Conservation (phyloP, 202 grass and related monocot species). For the Saccharum hybrid region DNA sequence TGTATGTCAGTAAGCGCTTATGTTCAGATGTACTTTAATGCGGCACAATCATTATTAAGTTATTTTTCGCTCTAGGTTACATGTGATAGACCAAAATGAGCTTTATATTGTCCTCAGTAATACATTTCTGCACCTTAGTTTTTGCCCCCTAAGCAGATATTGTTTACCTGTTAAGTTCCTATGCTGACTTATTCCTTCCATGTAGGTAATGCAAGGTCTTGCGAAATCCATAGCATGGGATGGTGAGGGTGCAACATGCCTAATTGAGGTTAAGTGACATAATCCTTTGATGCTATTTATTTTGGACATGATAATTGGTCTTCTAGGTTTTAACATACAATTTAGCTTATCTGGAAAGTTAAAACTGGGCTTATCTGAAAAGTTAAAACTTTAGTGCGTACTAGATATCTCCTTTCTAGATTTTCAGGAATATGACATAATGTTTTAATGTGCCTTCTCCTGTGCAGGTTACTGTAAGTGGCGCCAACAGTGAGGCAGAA, state of each 20-base stretch:
- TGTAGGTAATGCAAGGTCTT: constrained; percentile 98
- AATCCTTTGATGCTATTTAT: constrained; percentile 3
- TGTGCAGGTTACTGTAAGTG: constrained; percentile 74
- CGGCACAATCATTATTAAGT: not conserved
- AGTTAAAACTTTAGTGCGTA: not conserved
- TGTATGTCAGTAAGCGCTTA: not conserved
- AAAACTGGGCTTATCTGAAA: not conserved
- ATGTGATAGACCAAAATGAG: not conserved
- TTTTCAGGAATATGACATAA: constrained; percentile 18
- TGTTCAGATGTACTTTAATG: constrained; percentile 28
- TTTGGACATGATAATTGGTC: constrained; percentile 9
- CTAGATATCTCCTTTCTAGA: constrained; percentile 2
- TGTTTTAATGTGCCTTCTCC: constrained; percentile 33
- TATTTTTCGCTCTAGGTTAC: not conserved
- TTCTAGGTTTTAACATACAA: constrained; percentile 3
- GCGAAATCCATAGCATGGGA: constrained; percentile 98
- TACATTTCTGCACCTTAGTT: not conserved
- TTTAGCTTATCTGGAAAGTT: constrained; percentile 1
- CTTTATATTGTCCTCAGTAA: not conserved
- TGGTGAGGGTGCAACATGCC: constrained; percentile 95
- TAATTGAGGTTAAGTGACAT: constrained; percentile 78
- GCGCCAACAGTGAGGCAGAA: constrained; percentile 73
- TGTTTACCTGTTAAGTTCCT: constrained; percentile 3
- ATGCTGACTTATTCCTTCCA: constrained; percentile 32
- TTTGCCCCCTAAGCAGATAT: not conserved